Percentiles rank a stretch among this genome's conserved stretches.
These are phyloP conservation scores for Grosmannia huntii DNA, from an alignment of 2,329 filamentous ascomycete species.

Conservation along the genomic window DNA sequence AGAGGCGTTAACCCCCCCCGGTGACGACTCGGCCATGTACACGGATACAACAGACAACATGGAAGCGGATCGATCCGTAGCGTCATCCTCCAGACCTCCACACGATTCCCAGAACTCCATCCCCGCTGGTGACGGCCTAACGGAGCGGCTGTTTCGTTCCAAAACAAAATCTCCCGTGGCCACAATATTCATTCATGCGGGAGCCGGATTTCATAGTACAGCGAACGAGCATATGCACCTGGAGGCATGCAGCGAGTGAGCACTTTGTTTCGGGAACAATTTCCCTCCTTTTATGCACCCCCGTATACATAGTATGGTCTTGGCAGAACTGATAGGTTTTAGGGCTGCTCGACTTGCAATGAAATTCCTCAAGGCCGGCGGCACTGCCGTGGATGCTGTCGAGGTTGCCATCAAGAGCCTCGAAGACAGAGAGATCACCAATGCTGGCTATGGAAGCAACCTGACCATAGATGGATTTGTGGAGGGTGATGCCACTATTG, in stretches of 20 bases:
- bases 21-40: neutral
- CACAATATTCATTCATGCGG: conserved; percentile 90
- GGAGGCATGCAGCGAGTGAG: conserved; percentile 77
- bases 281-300: neutral
- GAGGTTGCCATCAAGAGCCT: conserved; percentile 79
- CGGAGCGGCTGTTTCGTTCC: conserved; percentile 15
- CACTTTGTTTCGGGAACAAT: conserved; percentile 9
- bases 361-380: conserved; percentile 65
- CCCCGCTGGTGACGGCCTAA: conserved; percentile 11
- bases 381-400: conserved; percentile 73
- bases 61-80: neutral
- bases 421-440: conserved; percentile 92
- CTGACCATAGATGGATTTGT: conserved; percentile 80
- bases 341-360: conserved; percentile 80
- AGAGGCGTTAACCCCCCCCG: neutral
- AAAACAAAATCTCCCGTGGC: conserved; percentile 14
- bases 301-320: neutral
- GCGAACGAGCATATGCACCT: conserved; percentile 79
- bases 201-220: conserved; percentile 83
- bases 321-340: conserved; percentile 3
- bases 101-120: neutral
- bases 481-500: conserved; percentile 87
- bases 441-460: conserved; percentile 93
- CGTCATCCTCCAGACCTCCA: neutral
- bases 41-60: neutral